Conservation (phyloP, 768 basidiomycete species). For the Mycena sanguinolenta region DNA sequence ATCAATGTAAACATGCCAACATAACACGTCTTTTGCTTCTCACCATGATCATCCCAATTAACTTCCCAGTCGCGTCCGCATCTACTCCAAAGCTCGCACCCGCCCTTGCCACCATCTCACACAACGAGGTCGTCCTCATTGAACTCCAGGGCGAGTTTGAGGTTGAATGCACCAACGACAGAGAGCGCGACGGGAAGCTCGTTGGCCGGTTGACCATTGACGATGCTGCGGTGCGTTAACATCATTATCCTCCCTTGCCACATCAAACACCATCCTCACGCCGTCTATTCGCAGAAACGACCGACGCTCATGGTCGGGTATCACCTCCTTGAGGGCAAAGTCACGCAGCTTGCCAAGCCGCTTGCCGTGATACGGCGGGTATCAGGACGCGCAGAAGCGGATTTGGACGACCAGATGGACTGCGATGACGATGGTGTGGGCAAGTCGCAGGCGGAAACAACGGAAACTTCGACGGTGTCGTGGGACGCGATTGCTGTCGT, state of each 20-base stretch:
- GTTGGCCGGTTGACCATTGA: conserved; percentile 84
- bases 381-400: conserved; percentile 19
- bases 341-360: conserved; percentile 82
- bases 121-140: conserved; percentile 85
- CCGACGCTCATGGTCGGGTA: conserved; percentile 88
- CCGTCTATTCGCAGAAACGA: conserved; percentile 65
- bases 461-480: conserved; percentile 39
- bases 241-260: neutral
- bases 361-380: conserved; percentile 79
- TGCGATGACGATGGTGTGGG: neutral
- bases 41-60: conserved; percentile 78
- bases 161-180: conserved; percentile 65
- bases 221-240: conserved; percentile 63
- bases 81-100: conserved; percentile 64
- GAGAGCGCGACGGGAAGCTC: conserved; percentile 75
- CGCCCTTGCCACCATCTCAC: conserved; percentile 77
- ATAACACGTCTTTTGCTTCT: conserved; percentile 21
- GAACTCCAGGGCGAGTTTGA: conserved; percentile 90
- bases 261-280: conserved; percentile 7
- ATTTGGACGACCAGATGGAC: conserved; percentile 37
- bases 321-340: conserved; percentile 91
- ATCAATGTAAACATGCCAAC: conserved; percentile 2
- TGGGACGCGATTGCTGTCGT: neutral
- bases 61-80: conserved; percentile 51
- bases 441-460: conserved; percentile 1